Evolutionary conservation across 768 basidiomycete genomes (phyloP).

Genomic region (Polyporus arcularius): DNA sequence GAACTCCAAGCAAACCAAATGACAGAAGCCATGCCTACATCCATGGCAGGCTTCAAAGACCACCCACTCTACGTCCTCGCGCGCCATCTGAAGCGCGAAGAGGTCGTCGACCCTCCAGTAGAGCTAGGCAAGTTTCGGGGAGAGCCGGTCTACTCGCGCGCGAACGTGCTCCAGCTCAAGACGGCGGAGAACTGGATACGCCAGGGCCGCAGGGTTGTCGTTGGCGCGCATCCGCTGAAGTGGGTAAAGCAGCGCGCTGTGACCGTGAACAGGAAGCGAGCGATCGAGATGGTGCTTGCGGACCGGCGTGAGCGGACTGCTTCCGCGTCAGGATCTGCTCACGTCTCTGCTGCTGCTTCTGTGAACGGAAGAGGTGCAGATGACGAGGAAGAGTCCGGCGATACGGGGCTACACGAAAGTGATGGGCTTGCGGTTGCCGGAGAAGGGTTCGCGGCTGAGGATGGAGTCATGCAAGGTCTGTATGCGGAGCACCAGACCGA

Average conservation of each 20-base stretch:
- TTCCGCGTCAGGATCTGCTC: conserved; percentile 1
- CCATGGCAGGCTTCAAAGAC: conserved; percentile 90
- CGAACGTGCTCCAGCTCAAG: conserved; percentile 82
- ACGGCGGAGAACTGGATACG: conserved; percentile 96
- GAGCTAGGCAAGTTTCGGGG: conserved; percentile 92
- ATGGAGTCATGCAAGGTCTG: conserved; percentile 81
- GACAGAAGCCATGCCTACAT: conserved; percentile 91
- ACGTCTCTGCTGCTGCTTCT: background rate
- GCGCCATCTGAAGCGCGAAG: conserved; percentile 69
- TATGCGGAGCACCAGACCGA: conserved; percentile 88
- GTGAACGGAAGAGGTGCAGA: background rate
- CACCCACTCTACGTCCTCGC: conserved; percentile 74
- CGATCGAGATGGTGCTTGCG: conserved; percentile 58
- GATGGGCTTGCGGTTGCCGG: conserved; percentile 3
- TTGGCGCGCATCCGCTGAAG: conserved; percentile 85
- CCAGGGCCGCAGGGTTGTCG: conserved; percentile 70
- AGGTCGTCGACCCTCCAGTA: conserved; percentile 79
- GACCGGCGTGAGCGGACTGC: conserved; percentile 34
- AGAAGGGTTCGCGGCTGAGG: conserved; percentile 34
- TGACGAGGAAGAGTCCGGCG: background rate
- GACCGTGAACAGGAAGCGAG: conserved; percentile 77
- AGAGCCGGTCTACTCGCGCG: conserved; percentile 87
- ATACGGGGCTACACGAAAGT: conserved; percentile 37
- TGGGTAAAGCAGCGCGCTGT: conserved; percentile 82
- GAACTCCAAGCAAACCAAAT: conserved; percentile 77